Conservation (phyloP, 2,329 filamentous ascomycete species). For the Aureobasidium subglaciale region DNA sequence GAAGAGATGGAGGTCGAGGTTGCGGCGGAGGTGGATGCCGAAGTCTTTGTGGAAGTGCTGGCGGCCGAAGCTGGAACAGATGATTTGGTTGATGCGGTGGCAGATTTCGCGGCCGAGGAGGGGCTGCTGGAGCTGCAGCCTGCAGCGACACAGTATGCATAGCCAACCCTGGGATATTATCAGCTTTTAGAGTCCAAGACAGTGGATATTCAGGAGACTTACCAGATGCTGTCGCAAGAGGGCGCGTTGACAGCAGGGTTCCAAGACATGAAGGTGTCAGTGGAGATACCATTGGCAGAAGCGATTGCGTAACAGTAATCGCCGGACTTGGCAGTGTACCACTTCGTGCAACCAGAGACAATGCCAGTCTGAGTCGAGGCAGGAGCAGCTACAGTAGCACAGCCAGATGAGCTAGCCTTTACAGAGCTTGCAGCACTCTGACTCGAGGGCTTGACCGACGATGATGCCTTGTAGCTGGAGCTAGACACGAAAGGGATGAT, state of each 20-base stretch:
- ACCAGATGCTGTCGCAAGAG: slow-evolving; percentile 20
- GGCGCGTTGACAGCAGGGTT: slow-evolving; percentile 22
- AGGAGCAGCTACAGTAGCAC: slow-evolving; percentile 18
- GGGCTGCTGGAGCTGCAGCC: slow-evolving; percentile 15
- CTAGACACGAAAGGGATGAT: neutral
- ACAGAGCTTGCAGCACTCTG: neutral
- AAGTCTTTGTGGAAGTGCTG: neutral
- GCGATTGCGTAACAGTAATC: slow-evolving; percentile 23
- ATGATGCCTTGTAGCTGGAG: neutral
- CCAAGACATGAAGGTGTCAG: slow-evolving; percentile 22
- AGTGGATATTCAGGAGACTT: neutral
- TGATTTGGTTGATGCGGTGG: neutral
- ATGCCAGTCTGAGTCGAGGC: slow-evolving; percentile 22
- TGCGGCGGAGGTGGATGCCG: neutral
- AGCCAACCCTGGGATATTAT: slow-evolving; percentile 13
- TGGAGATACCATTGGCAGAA: slow-evolving; percentile 17
- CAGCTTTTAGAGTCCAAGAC: neutral
- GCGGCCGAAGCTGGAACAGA: neutral
- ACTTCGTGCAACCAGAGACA: slow-evolving; percentile 22
- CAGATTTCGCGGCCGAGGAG: neutral
- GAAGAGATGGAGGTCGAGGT: slow-evolving; percentile 1
- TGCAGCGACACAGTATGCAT: slow-evolving; percentile 23
- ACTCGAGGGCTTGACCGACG: neutral
- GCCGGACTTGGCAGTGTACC: slow-evolving; percentile 21
- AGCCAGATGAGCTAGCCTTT: slow-evolving; percentile 11